These are phyloP conservation scores for Cucurbita pepo DNA, from an alignment of 306 rosid species.

Conservation along the genomic window DNA sequence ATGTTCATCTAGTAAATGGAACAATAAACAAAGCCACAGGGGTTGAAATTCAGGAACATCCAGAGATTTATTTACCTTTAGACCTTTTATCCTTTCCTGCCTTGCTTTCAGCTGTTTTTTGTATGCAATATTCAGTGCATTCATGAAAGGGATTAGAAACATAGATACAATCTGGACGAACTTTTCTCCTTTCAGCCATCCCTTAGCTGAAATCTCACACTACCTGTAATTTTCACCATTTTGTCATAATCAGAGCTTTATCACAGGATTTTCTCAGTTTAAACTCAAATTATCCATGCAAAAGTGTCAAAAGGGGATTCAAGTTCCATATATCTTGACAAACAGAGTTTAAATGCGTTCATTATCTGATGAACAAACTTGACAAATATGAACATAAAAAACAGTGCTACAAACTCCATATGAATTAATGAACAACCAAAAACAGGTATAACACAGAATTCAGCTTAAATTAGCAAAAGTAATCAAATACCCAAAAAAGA, in stretches of 20 bases:
- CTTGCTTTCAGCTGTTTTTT: constrained; percentile 48
- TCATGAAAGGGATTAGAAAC: constrained; percentile 79
- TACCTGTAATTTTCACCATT: constrained; percentile 8
- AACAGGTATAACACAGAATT: neutral
- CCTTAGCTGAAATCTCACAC: neutral
- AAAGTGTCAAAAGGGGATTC: neutral
- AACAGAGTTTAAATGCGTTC: neutral
- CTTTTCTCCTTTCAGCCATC: constrained; percentile 51
- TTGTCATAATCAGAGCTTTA: neutral
- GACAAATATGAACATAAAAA: neutral
- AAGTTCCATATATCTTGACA: neutral
- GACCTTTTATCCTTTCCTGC: constrained; percentile 33
- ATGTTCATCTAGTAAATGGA: neutral
- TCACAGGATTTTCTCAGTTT: neutral
- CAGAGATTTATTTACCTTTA: constrained; percentile 21
- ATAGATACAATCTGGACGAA: constrained; percentile 43
- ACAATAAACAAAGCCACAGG: neutral
- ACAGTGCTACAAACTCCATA: neutral
- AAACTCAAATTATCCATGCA: neutral
- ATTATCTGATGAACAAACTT: neutral
- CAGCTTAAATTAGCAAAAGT: neutral
- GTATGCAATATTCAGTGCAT: constrained; percentile 56
- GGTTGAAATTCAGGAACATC: neutral
- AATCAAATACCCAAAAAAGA: neutral
- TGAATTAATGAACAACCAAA: neutral